Evolutionary conservation across 169 alveolate genomes (phyloP).

Genomic region (Eimeria acervulina): DNA sequence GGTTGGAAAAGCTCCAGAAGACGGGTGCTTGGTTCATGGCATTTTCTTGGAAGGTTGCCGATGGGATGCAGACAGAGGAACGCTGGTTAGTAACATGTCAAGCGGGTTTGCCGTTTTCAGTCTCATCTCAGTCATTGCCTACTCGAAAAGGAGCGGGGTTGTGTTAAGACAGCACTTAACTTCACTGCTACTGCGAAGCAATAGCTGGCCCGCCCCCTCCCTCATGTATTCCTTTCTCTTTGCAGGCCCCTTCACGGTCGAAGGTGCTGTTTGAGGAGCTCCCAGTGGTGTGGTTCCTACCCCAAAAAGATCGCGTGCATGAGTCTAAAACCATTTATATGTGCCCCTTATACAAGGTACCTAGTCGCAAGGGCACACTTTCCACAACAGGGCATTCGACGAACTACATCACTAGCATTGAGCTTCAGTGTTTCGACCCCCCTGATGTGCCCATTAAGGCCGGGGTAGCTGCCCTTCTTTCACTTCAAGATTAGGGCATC

Average conservation of each 20-base stretch:
- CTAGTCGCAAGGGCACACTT: conserved; percentile 96
- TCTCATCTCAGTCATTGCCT: not conserved
- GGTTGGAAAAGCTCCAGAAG: conserved; percentile 85
- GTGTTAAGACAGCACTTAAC: not conserved
- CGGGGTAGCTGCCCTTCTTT: conserved; percentile 97
- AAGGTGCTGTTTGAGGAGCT: conserved; percentile 95
- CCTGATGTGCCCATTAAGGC: conserved; percentile 96
- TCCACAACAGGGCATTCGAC: conserved; percentile 97
- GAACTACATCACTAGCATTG: conserved; percentile 95
- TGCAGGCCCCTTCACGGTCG: conserved; percentile 89
- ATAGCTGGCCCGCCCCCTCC: not conserved
- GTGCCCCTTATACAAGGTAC: conserved; percentile 94
- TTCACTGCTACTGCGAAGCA: not conserved
- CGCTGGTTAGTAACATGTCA: conserved; percentile 49
- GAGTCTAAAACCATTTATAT: conserved; percentile 91
- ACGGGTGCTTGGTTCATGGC: conserved; percentile 95
- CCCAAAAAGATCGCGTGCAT: conserved; percentile 91
- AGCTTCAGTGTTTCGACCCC: conserved; percentile 93
- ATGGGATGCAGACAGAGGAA: conserved; percentile 88
- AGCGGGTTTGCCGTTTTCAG: not conserved
- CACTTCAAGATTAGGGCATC: conserved; percentile 91
- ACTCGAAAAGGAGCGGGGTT: no score
- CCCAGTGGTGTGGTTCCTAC: conserved; percentile 95
- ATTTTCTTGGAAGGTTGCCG: conserved; percentile 96
- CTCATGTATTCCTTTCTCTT: conserved; percentile 74